phyloP scores from a whole-genome alignment of 2,329 filamentous ascomycete species.

The Xylaria sp. region DNA sequence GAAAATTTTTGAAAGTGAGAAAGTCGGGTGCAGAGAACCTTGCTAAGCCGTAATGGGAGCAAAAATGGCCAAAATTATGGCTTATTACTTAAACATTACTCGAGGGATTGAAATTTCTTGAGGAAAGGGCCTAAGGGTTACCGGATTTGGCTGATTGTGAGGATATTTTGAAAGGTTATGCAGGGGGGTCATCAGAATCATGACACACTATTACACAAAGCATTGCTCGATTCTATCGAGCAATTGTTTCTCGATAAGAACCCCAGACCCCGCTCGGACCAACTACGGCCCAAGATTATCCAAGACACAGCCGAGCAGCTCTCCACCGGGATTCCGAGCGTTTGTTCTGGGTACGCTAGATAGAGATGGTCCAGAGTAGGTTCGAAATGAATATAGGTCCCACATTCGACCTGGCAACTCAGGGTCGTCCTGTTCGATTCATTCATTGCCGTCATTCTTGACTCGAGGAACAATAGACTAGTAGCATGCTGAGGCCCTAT shows the following conservation, averaged over 20 bases:
- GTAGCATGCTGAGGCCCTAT: too few relatives aligned
- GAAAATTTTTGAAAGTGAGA: conserved; percentile 4
- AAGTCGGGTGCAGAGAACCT: not conserved
- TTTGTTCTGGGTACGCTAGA: not conserved
- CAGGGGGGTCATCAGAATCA: not conserved
- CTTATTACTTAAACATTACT: conserved; percentile 29
- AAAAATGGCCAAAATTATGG: not conserved
- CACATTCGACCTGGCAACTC: not conserved
- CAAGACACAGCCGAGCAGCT: not conserved
- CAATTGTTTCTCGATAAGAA: conserved; percentile 36
- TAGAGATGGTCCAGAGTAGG: not conserved
- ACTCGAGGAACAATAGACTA: too few relatives aligned
- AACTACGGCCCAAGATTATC: not conserved
- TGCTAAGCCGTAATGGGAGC: not conserved
- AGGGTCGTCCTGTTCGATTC: not conserved
- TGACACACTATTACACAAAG: conserved; percentile 29
- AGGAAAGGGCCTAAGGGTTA: not conserved
- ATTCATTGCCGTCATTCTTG: not conserved
- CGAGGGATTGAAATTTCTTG: conserved; percentile 12
- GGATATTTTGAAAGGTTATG: conserved; percentile 30
- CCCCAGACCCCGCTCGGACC: not conserved
- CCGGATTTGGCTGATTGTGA: conserved; percentile 32
- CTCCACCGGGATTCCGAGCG: not conserved
- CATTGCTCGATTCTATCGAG: conserved; percentile 40
- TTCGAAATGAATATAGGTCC: conserved; percentile 4